Conservation (phyloP, 208 protist species). For the Entamoeba histolytica region DNA sequence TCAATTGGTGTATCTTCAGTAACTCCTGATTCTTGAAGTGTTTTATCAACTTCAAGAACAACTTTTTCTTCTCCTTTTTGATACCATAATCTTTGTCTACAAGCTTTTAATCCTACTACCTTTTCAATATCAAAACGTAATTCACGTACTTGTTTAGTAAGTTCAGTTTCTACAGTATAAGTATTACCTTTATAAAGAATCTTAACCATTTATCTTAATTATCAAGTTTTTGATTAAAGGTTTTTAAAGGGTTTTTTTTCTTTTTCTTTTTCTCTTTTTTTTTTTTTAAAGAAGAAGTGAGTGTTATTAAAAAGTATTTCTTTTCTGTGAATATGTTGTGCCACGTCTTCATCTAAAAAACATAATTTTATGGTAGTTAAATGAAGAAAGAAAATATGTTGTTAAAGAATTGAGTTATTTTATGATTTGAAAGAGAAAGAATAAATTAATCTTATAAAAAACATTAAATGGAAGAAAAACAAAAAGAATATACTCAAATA, state of each 20-base stretch:
- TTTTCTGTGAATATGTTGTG: no score
- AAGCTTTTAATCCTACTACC: not conserved
- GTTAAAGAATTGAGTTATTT: no score
- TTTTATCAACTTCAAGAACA: not conserved
- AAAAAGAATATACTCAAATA: not conserved
- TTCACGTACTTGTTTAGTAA: not conserved
- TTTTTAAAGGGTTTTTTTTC: not conserved
- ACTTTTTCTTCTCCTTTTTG: not conserved
- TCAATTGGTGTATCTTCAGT: not conserved
- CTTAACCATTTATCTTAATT: not conserved
- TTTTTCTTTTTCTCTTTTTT: no score
- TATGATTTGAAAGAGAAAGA: no score
- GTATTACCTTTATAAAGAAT: not conserved
- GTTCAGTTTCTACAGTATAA: not conserved
- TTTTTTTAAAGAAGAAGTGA: no score
- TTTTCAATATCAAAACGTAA: not conserved
- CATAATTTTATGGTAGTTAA: no score
- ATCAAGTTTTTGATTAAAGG: not conserved
- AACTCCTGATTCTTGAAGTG: not conserved
- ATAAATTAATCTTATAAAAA: no score
- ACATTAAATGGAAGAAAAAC: no score
- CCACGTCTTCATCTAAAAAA: no score
- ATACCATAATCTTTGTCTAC: not conserved
- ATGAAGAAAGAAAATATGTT: no score
- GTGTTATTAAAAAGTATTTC: no score